Percentiles rank a stretch among this genome's conserved stretches.
These are phyloP conservation scores for Lycium barbarum DNA, from an alignment of 257 asterid species.

Conservation along the genomic window DNA sequence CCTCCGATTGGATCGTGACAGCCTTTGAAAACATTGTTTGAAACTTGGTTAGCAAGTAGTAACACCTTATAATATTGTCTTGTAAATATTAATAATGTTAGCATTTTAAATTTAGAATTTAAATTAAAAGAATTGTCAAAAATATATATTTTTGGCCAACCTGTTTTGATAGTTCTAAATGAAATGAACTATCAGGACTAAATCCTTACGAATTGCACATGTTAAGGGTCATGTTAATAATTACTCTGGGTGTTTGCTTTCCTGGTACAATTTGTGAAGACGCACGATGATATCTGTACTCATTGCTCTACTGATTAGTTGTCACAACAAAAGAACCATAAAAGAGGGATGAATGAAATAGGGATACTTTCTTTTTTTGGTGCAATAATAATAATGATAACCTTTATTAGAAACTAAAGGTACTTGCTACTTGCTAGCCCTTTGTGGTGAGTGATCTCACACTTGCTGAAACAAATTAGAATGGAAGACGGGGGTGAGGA, in stretches of 20 bases:
- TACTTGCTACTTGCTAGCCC: neutral
- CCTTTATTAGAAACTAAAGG: conserved; percentile 8
- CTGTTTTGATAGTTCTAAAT: neutral
- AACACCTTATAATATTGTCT: too few species aligned
- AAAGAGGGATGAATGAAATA: neutral
- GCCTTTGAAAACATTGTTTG: too few species aligned
- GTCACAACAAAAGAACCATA: conserved; percentile 3
- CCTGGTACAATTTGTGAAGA: neutral
- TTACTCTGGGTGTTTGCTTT: neutral
- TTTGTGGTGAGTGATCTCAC: neutral
- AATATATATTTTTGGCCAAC: too few species aligned
- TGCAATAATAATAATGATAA: conserved; percentile 11
- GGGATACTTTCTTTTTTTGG: neutral
- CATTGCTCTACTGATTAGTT: conserved; percentile 9
- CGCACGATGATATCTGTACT: conserved; percentile 13
- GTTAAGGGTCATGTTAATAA: conserved; percentile 11
- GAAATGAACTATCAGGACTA: neutral
- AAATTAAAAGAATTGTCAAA: too few species aligned
- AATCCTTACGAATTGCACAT: neutral
- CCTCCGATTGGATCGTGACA: too few species aligned
- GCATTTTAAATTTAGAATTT: too few species aligned
- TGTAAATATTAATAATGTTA: too few species aligned
- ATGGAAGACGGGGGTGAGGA: too few species aligned
- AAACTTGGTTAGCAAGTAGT: too few species aligned
- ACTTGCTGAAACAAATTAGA: neutral